phyloP scores from a whole-genome alignment of 805 yeast genomes.

The Tetrapisispora arboricola region DNA sequence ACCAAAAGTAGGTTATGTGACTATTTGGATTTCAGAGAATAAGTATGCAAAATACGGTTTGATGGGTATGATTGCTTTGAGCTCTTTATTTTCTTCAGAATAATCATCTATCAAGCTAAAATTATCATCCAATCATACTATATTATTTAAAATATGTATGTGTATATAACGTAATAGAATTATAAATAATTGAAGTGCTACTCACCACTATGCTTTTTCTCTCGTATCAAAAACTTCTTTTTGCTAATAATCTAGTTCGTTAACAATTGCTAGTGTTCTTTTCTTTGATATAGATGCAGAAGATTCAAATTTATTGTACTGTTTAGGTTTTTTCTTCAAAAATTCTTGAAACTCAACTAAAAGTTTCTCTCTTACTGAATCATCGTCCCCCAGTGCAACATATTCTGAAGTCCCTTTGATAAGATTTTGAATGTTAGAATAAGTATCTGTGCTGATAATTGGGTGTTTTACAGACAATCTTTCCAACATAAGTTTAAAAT shows the following conservation, averaged over 20 bases:
- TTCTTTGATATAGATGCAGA: constrained; percentile 10
- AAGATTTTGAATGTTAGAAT: background rate
- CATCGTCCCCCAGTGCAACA: constrained; percentile 27
- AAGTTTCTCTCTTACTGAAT: constrained; percentile 19
- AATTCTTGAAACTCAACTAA: constrained; percentile 27
- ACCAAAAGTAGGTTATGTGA: constrained; percentile 83
- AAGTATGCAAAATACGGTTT: constrained; percentile 69
- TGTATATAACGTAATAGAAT: too few relatives aligned
- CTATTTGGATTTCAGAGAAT: constrained; percentile 85
- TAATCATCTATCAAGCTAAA: too few relatives aligned
- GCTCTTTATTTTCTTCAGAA: constrained; percentile 55
- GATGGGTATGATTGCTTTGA: constrained; percentile 62
- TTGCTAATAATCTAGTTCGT: constrained; percentile 30
- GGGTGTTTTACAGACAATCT: constrained; percentile 9
- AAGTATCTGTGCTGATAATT: background rate
- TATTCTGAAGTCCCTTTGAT: constrained; percentile 23
- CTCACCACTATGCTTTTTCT: too few relatives aligned
- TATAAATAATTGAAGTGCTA: too few relatives aligned
- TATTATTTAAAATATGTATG: too few relatives aligned
- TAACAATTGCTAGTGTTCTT: constrained; percentile 19
- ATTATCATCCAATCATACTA: too few relatives aligned
- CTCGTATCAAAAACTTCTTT: too few relatives aligned
- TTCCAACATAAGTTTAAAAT: constrained; percentile 18
- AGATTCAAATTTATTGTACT: background rate
- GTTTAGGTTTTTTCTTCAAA: constrained; percentile 8